A percentile compares a stretch with the other conserved stretches of the same genome.
Conservation (phyloP, 805 yeast species). For the Metschnikowia anglica region DNA sequence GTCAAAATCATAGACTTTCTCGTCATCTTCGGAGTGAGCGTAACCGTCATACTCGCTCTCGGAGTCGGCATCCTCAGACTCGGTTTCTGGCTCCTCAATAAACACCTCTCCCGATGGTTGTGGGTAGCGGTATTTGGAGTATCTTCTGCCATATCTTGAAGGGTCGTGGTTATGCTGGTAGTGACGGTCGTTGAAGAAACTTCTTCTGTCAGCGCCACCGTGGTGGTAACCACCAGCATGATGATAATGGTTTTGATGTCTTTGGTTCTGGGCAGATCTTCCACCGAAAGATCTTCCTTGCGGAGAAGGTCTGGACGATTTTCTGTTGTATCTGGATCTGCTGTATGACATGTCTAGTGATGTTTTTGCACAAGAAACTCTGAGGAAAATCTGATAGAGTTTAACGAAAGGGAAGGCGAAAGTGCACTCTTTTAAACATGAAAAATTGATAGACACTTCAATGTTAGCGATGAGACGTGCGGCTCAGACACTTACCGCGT, state of each 20-base stretch:
- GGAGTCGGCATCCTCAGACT: slow-evolving; percentile 27
- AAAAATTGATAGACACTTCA: slow-evolving; percentile 3
- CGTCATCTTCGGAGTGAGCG: slow-evolving; percentile 24
- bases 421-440: slow-evolving; percentile 10
- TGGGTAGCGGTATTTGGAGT: slow-evolving; percentile 34
- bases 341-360: slow-evolving; percentile 16
- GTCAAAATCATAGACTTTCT: slow-evolving; percentile 28
- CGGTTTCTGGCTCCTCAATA: slow-evolving; percentile 46
- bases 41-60: slow-evolving; percentile 24
- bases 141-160: slow-evolving; percentile 20
- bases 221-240: neutral
- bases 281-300: slow-evolving; percentile 12
- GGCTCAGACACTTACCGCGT: slow-evolving; percentile 14
- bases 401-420: neutral
- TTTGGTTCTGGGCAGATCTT: slow-evolving; percentile 7
- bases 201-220: slow-evolving; percentile 6
- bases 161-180: slow-evolving; percentile 1
- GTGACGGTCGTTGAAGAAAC: neutral
- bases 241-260: slow-evolving; percentile 4
- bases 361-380: neutral
- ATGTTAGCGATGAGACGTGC: slow-evolving; percentile 22
- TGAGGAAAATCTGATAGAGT: neutral
- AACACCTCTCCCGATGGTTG: slow-evolving; percentile 37
- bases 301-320: slow-evolving; percentile 19
- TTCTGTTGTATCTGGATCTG: slow-evolving; percentile 27